Percentiles rank a stretch among this genome's conserved stretches.
phyloP scores from a whole-genome alignment of 805 yeast genomes.

The Maudiozyma turicensis region DNA sequence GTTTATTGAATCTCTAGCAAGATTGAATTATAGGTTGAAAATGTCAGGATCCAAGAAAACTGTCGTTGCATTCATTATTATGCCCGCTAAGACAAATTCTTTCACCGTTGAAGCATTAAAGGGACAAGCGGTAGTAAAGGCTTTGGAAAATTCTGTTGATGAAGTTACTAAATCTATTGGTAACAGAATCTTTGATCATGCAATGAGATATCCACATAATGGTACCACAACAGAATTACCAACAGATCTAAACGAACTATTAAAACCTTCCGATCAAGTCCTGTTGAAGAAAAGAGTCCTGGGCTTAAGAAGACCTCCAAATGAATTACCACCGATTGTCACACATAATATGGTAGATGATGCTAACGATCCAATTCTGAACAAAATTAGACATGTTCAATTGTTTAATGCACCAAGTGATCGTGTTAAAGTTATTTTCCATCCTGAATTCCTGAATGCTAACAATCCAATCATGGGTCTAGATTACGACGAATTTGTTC shows the following conservation, averaged over 20 bases:
- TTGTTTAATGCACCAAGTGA: slow-evolving; percentile 84
- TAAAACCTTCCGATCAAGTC: slow-evolving; percentile 81
- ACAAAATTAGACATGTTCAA: slow-evolving; percentile 84
- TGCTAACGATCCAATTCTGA: slow-evolving; percentile 79
- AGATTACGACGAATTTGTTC: slow-evolving; percentile 94
- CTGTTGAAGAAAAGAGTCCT: slow-evolving; percentile 83
- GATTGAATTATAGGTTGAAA: slow-evolving; percentile 82
- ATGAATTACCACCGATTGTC: slow-evolving; percentile 85
- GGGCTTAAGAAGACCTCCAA: slow-evolving; percentile 68
- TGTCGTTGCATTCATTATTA: slow-evolving; percentile 91
- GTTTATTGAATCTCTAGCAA: slow-evolving; percentile 84
- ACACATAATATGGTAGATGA: slow-evolving; percentile 97
- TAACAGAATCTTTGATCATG: slow-evolving; percentile 79
- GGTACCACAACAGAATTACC: slow-evolving; percentile 57
- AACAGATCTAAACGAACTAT: slow-evolving; percentile 67
- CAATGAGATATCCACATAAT: slow-evolving; percentile 51
- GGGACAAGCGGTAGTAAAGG: slow-evolving; percentile 93
- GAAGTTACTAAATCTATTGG: slow-evolving; percentile 86
- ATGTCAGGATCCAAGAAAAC: slow-evolving; percentile 77
- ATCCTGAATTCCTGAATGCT: slow-evolving; percentile 92
- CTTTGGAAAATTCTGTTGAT: slow-evolving; percentile 76
- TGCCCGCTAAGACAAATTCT: slow-evolving; percentile 94
- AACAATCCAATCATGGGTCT: slow-evolving; percentile 88
- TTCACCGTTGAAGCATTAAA: slow-evolving; percentile 92
- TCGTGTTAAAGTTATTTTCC: slow-evolving; percentile 91